phyloP scores from a whole-genome alignment of 2,329 filamentous ascomycete species.

The Aspergillaceae sp. region DNA sequence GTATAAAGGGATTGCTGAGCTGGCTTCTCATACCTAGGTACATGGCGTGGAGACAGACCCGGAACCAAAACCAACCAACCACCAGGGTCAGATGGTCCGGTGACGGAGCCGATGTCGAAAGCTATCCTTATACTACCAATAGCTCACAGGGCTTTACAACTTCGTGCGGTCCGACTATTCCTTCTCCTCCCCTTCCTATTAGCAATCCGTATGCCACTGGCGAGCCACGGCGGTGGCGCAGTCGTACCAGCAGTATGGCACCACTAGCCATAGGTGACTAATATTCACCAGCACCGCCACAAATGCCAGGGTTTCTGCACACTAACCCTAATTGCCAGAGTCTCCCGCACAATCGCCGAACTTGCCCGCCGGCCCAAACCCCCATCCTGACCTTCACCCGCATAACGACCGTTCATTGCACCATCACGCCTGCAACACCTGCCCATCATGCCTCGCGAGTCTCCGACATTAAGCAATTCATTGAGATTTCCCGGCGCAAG shows the following conservation, averaged over 20 bases:
- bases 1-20: too few species aligned
- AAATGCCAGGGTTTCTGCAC: slow-evolving; percentile 15
- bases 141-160: not conserved
- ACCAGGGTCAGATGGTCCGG: not conserved
- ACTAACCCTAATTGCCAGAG: slow-evolving; percentile 18
- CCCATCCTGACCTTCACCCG: slow-evolving; percentile 12
- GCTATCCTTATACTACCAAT: not conserved
- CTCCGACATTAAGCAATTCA: slow-evolving; percentile 99
- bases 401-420: slow-evolving; percentile 7
- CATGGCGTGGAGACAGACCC: not conserved
- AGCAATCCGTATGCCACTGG: not conserved
- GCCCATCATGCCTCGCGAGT: slow-evolving; percentile 94
- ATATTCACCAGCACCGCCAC: slow-evolving; percentile 7
- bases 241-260: not conserved
- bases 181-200: not conserved
- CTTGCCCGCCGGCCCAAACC: not conserved
- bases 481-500: slow-evolving; percentile 99
- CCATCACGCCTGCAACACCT: slow-evolving; percentile 13
- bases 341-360: slow-evolving; percentile 5
- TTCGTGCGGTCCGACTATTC: too few species aligned
- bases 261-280: not conserved
- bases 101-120: not conserved
- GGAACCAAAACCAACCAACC: not conserved
- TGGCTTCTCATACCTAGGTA: not conserved
- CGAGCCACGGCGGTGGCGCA: not conserved